Conservation (phyloP, 1,139 yeast species). For the Candida tetrigidarum region DNA sequence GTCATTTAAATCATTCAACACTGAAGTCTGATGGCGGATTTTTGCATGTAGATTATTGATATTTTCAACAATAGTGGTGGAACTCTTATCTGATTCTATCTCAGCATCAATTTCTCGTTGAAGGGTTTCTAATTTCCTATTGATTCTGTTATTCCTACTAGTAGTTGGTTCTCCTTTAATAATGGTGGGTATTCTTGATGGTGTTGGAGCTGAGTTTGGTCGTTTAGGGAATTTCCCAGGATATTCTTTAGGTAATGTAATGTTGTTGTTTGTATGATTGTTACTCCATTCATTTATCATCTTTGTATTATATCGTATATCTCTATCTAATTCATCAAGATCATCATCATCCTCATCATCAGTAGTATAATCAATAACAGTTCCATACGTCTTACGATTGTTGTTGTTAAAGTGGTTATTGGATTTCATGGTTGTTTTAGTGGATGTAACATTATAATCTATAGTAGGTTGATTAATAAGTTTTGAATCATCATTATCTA, state of each 20-base stretch:
- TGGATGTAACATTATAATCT: constrained; percentile 34
- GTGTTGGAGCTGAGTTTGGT: constrained; percentile 4
- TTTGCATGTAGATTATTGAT: constrained; percentile 18
- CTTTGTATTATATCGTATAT: constrained; percentile 18
- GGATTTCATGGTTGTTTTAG: background rate
- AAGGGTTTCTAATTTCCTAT: constrained; percentile 17
- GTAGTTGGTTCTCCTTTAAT: background rate
- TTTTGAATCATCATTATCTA: constrained; percentile 22
- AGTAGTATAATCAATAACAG: constrained; percentile 9
- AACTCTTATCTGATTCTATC: constrained; percentile 15
- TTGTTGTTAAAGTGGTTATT: background rate
- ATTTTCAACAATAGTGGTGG: constrained; percentile 13
- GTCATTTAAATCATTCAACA: constrained; percentile 26
- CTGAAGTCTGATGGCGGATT: constrained; percentile 25
- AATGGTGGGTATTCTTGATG: background rate
- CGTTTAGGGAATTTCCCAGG: constrained; percentile 27
- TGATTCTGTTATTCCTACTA: constrained; percentile 8
- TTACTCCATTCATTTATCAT: constrained; percentile 15
- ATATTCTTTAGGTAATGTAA: constrained; percentile 22
- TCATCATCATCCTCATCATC: constrained; percentile 16
- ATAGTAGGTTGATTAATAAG: constrained; percentile 42
- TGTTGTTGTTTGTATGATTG: constrained; percentile 9
- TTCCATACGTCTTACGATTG: constrained; percentile 2
- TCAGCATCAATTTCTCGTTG: constrained; percentile 23
- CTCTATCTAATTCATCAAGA: constrained; percentile 27